Evolutionary conservation across 1,284 basidiomycete species (phyloP).

Genomic region (Mycena citricolor): DNA sequence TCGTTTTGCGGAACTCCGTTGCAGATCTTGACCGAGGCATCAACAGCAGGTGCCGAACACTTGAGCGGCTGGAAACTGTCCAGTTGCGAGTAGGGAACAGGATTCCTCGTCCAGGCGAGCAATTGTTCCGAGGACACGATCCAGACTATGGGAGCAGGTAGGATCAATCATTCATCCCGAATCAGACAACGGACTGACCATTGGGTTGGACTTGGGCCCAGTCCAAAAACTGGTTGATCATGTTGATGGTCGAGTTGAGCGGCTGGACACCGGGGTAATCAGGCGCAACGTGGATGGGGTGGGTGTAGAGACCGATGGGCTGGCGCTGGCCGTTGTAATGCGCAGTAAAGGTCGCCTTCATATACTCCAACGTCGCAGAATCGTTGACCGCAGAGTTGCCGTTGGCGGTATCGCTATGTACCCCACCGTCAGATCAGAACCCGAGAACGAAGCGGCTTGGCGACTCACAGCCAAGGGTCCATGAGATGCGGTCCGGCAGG

Average conservation of each 20-base stretch:
- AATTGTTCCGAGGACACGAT: constrained; percentile 77
- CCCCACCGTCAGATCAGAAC: constrained; percentile 1
- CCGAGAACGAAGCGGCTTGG: not conserved
- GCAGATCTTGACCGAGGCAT: constrained; percentile 58
- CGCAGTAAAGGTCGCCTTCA: constrained; percentile 74
- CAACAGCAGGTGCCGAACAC: constrained; percentile 62
- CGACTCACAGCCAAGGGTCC: constrained; percentile 79
- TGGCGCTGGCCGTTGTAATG: constrained; percentile 77
- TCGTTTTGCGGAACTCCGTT: constrained; percentile 73
- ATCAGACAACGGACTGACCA: constrained; percentile 37
- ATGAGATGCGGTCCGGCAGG: constrained; percentile 64
- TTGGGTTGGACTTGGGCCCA: constrained; percentile 77
- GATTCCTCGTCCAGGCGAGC: constrained; percentile 74
- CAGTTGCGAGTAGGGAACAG: constrained; percentile 62
- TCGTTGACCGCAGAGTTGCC: constrained; percentile 52
- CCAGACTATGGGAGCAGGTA: constrained; percentile 51
- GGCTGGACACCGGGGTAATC: constrained; percentile 58
- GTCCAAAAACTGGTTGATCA: constrained; percentile 80
- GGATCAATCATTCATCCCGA: too few relatives aligned
- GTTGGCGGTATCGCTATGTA: constrained; percentile 51
- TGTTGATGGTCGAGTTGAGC: constrained; percentile 56
- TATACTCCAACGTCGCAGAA: constrained; percentile 65
- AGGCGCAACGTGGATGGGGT: constrained; percentile 69
- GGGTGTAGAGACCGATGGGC: constrained; percentile 81
- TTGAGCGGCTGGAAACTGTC: constrained; percentile 52